A percentile compares a stretch with the other conserved stretches of the same genome.
Conservation (phyloP, 2,329 filamentous ascomycete species). For the Penicillium frequentans region DNA sequence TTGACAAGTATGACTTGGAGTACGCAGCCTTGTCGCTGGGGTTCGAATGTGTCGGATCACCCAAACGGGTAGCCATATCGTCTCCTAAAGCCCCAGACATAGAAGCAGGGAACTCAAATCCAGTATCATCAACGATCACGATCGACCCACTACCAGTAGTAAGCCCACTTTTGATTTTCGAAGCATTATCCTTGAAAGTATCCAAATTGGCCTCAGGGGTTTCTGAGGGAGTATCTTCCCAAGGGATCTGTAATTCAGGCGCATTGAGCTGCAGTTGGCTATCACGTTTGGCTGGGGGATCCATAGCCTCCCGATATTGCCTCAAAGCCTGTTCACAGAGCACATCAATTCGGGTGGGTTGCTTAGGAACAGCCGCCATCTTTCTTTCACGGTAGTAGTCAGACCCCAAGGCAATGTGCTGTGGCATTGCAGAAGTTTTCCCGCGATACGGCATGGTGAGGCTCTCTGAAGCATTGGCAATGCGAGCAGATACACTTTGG, state of each 20-base stretch:
- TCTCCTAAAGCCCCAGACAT: constrained; percentile 40
- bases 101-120: constrained; percentile 35
- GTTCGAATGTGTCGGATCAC: not conserved
- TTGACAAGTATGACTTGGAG: not conserved
- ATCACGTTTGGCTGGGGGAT: constrained; percentile 9
- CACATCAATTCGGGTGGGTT: constrained; percentile 72
- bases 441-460: constrained; percentile 30
- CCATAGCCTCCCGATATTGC: constrained; percentile 74
- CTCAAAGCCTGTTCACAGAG: constrained; percentile 76
- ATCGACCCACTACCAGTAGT: constrained; percentile 87
- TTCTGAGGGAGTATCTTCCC: constrained; percentile 1
- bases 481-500: constrained; percentile 33
- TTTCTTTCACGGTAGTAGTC: constrained; percentile 45
- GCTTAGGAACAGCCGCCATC: constrained; percentile 33
- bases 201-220: constrained; percentile 20
- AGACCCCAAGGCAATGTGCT: constrained; percentile 46
- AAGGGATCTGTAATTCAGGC: constrained; percentile 7
- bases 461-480: constrained; percentile 34
- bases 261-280: constrained; percentile 3
- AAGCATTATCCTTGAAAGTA: constrained; percentile 24
- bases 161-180: constrained; percentile 54
- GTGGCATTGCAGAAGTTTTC: constrained; percentile 44
- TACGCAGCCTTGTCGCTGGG: not conserved
- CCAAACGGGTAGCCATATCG: not conserved
- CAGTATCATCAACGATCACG: constrained; percentile 74